These are phyloP conservation scores for Epichloe uncinata DNA, from an alignment of 2,329 filamentous ascomycete species.

Conservation along the genomic window DNA sequence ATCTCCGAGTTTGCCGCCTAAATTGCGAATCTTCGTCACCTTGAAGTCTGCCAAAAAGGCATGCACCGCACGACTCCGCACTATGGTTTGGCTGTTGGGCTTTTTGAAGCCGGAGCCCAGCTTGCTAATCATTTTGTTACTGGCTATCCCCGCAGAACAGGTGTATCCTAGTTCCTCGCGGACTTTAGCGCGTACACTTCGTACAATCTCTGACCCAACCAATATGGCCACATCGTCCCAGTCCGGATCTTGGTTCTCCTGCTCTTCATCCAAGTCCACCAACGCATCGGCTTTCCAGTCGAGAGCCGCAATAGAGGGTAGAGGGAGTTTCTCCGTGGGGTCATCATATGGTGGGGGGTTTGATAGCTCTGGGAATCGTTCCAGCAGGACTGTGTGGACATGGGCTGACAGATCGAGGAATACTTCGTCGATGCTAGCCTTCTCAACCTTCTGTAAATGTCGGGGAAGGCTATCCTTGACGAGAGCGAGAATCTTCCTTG, in stretches of 20 bases:
- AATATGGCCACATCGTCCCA: slow-evolving; percentile 91
- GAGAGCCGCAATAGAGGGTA: slow-evolving; percentile 53
- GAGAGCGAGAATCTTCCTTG: slow-evolving; percentile 62
- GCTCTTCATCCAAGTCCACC: slow-evolving; percentile 62
- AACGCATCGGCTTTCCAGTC: slow-evolving; percentile 79
- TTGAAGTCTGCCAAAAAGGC: slow-evolving; percentile 76
- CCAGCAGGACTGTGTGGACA: slow-evolving; percentile 60
- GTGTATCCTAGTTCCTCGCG: slow-evolving; percentile 67
- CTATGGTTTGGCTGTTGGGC: slow-evolving; percentile 87
- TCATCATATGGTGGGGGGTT: slow-evolving; percentile 59
- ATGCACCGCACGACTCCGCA: slow-evolving; percentile 69
- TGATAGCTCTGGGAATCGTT: slow-evolving; percentile 61
- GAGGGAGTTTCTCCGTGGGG: slow-evolving; percentile 54
- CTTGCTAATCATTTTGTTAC: slow-evolving; percentile 93
- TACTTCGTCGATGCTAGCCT: slow-evolving; percentile 90
- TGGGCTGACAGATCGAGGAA: slow-evolving; percentile 86
- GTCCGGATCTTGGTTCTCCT: slow-evolving; percentile 71
- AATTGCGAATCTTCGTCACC: slow-evolving; percentile 88
- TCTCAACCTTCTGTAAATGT: slow-evolving; percentile 64
- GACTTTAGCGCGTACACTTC: slow-evolving; percentile 57
- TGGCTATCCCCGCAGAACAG: slow-evolving; percentile 77
- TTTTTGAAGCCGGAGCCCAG: slow-evolving; percentile 85
- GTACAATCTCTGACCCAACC: slow-evolving; percentile 79
- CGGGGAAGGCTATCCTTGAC: slow-evolving; percentile 63
- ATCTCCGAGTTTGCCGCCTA: slow-evolving; percentile 91